A percentile compares a stretch with the other conserved stretches of the same genome.
These are phyloP conservation scores for Trichosporon coremiiforme DNA, from an alignment of 1,284 basidiomycete genomes.

Conservation along the genomic window DNA sequence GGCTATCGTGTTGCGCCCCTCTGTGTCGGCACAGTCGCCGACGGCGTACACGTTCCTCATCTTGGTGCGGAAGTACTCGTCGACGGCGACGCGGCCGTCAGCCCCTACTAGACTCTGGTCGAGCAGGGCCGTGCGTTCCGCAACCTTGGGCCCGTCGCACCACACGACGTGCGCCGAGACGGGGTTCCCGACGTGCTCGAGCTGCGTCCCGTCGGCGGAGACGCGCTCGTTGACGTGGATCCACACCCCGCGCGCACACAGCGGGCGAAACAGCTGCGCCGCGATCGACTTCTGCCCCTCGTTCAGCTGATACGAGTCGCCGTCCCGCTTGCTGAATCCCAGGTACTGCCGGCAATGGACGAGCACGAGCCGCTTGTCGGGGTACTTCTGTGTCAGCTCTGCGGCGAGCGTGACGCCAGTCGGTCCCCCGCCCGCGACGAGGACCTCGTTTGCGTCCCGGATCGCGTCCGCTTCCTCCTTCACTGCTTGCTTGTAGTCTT, in stretches of 20 bases:
- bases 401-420: conserved; percentile 59
- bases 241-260: conserved; percentile 50
- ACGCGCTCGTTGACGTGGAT: conserved; percentile 52
- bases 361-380: conserved; percentile 37
- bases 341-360: conserved; percentile 38
- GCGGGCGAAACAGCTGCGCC: conserved; percentile 36
- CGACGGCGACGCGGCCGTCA: conserved; percentile 47
- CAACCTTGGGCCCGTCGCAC: conserved; percentile 54
- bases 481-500: conserved; percentile 75
- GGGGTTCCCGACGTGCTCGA: conserved; percentile 33
- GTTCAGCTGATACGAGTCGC: background rate
- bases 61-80: conserved; percentile 46
- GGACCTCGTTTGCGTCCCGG: conserved; percentile 42
- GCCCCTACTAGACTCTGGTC: background rate
- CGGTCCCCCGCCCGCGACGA: conserved; percentile 57
- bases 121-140: conserved; percentile 44
- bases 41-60: conserved; percentile 44
- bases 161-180: conserved; percentile 56
- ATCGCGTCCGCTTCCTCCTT: conserved; percentile 42
- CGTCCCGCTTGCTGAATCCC: conserved; percentile 15
- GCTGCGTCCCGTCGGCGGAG: background rate
- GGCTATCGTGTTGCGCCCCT: conserved; percentile 23
- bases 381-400: conserved; percentile 42
- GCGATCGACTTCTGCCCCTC: conserved; percentile 28
- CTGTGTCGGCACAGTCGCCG: conserved; percentile 42